Percentiles rank a stretch among this genome's conserved stretches.
Evolutionary conservation across 768 basidiomycete genomes (phyloP).

Genomic region (Boletus barrowsii): DNA sequence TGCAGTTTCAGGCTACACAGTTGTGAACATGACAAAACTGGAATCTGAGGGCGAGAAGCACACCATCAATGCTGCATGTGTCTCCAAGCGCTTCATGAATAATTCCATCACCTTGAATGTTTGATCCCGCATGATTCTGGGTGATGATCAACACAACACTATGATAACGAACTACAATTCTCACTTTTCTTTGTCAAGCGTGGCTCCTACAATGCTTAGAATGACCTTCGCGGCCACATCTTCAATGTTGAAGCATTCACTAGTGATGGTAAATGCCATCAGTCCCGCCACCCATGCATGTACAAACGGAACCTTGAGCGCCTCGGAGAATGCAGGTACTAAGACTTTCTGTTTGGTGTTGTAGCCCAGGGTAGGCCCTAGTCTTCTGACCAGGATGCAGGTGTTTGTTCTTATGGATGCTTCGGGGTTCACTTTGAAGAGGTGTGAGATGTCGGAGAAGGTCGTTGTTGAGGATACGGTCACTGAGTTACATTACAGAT

Average conservation of each 20-base stretch:
- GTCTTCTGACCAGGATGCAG: slow-evolving; percentile 89
- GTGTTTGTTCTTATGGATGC: slow-evolving; percentile 97
- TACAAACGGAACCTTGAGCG: slow-evolving; percentile 86
- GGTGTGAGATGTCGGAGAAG: slow-evolving; percentile 89
- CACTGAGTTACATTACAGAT: slow-evolving; percentile 57
- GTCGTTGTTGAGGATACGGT: slow-evolving; percentile 94
- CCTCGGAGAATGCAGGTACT: slow-evolving; percentile 89
- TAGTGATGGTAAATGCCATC: slow-evolving; percentile 94
- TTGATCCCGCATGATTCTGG: slow-evolving; percentile 89
- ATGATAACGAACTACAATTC: slow-evolving; percentile 13
- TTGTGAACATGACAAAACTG: not conserved
- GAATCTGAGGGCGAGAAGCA: slow-evolving; percentile 7
- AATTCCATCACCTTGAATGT: slow-evolving; percentile 91
- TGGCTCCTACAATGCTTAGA: slow-evolving; percentile 72
- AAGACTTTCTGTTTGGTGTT: slow-evolving; percentile 96
- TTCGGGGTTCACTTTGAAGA: slow-evolving; percentile 88
- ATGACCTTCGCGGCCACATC: slow-evolving; percentile 90
- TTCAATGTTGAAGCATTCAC: slow-evolving; percentile 83
- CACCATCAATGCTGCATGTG: slow-evolving; percentile 80
- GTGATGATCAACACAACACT: not conserved
- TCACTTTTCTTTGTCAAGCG: slow-evolving; percentile 94
- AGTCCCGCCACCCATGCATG: slow-evolving; percentile 92
- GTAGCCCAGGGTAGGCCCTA: slow-evolving; percentile 80
- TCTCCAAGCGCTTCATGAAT: slow-evolving; percentile 81
- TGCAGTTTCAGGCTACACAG: slow-evolving; percentile 54